Evolutionary conservation across 2,329 filamentous ascomycete species (phyloP).

Genomic region (Xylaria polymorpha): DNA sequence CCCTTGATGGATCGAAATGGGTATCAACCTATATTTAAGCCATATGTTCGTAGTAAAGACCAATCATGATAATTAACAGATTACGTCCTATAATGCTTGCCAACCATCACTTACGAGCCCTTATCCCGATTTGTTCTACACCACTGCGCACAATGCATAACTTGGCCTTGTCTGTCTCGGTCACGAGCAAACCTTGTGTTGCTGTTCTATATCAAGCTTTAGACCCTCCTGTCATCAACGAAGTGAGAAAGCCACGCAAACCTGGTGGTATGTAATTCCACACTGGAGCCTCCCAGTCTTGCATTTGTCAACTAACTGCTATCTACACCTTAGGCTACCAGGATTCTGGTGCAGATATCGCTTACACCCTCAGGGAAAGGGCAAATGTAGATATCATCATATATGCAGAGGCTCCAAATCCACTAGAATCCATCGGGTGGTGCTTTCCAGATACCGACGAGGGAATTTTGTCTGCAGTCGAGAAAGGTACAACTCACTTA

Average conservation of each 20-base stretch:
- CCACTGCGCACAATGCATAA: not conserved
- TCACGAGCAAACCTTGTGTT: not conserved
- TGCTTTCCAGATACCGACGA: slow-evolving; percentile 58
- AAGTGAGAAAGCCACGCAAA: slow-evolving; percentile 10
- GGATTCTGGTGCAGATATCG: slow-evolving; percentile 62
- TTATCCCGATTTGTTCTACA: too few species aligned
- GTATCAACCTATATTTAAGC: too few species aligned
- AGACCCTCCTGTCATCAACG: not conserved
- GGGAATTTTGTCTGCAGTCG: slow-evolving; percentile 55
- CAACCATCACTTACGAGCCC: not conserved
- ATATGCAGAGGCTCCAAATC: slow-evolving; percentile 47
- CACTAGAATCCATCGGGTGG: slow-evolving; percentile 52
- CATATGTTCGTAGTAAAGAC: not conserved
- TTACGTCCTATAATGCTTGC: not conserved
- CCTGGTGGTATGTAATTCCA: not conserved
- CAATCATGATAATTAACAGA: not conserved
- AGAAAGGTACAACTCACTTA: slow-evolving; percentile 57
- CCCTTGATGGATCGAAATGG: too few species aligned
- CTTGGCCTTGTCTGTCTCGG: not conserved
- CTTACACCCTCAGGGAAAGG: slow-evolving; percentile 52
- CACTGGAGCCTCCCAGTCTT: not conserved
- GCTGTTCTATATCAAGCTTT: slow-evolving; percentile 8
- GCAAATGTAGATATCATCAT: slow-evolving; percentile 51
- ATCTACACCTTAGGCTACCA: slow-evolving; percentile 54
- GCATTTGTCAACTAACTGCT: not conserved